These are phyloP conservation scores for Acer campestre DNA, from an alignment of 345 rosid species.

Conservation along the genomic window DNA sequence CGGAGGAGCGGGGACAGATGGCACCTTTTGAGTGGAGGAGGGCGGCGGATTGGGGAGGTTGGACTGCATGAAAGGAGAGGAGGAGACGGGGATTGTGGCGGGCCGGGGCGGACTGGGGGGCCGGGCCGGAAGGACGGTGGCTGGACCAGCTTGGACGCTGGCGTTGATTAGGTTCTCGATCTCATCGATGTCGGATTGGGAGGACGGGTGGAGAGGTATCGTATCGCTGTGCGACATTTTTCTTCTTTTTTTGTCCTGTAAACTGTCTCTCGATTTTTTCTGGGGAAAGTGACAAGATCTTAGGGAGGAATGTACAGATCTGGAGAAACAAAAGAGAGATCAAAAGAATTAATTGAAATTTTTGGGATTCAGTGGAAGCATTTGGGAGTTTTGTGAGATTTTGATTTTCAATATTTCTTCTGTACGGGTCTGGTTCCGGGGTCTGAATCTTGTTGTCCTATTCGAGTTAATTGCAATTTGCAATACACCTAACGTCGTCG, in stretches of 20 bases:
- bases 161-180: slow-evolving; percentile 90
- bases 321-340: not conserved
- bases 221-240: slow-evolving; percentile 88
- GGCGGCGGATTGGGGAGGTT: slow-evolving; percentile 56
- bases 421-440: not conserved
- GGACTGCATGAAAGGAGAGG: slow-evolving; percentile 70
- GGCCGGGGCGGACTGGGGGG: slow-evolving; percentile 77
- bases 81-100: slow-evolving; percentile 73
- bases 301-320: not conserved
- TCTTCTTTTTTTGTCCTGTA: not conserved
- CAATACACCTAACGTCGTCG: not conserved
- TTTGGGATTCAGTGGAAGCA: not conserved
- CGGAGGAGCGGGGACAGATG: slow-evolving; percentile 46
- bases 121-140: slow-evolving; percentile 85
- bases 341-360: not conserved
- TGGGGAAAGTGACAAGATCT: not conserved
- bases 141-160: slow-evolving; percentile 65
- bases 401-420: not conserved
- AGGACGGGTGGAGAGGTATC: slow-evolving; percentile 73
- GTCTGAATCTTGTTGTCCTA: not conserved
- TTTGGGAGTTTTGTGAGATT: not conserved
- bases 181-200: slow-evolving; percentile 99
- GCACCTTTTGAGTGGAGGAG: slow-evolving; percentile 40
- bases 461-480: not conserved
- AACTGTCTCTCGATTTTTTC: slow-evolving; percentile 9